Conservation (phyloP, 768 basidiomycete genomes). For the Pulveroboletus sp. region DNA sequence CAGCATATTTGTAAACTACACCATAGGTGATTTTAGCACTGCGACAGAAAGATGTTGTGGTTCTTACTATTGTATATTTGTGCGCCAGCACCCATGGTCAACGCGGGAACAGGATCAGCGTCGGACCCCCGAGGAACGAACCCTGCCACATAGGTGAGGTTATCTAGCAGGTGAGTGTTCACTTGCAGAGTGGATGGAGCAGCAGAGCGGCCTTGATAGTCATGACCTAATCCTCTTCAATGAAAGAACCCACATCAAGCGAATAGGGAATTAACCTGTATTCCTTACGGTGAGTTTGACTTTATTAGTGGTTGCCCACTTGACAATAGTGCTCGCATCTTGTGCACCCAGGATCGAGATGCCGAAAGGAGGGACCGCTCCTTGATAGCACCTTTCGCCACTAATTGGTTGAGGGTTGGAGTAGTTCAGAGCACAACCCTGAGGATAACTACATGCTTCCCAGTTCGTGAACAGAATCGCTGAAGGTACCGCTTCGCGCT, state of each 20-base stretch:
- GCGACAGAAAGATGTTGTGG: neutral
- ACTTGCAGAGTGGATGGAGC: constrained; percentile 24
- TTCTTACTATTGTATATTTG: constrained; percentile 12
- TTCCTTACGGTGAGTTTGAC: constrained; percentile 22
- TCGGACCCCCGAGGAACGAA: constrained; percentile 19
- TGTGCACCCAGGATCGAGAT: constrained; percentile 13
- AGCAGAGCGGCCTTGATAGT: constrained; percentile 20
- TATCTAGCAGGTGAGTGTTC: constrained; percentile 14
- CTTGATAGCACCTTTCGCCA: constrained; percentile 13
- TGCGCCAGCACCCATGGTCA: constrained; percentile 18
- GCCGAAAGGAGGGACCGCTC: constrained; percentile 20
- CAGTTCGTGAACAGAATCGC: constrained; percentile 23
- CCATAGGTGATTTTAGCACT: neutral
- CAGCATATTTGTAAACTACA: constrained; percentile 17
- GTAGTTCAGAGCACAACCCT: constrained; percentile 19
- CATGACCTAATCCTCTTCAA: constrained; percentile 13
- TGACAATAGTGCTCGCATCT: constrained; percentile 18
- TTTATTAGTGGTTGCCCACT: constrained; percentile 17
- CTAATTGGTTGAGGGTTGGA: constrained; percentile 14
- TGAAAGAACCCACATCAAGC: neutral
- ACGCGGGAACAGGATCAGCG: constrained; percentile 11
- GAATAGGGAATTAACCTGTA: constrained; percentile 11
- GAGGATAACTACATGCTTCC: constrained; percentile 16
- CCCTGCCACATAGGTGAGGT: constrained; percentile 10
- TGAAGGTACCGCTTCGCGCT: constrained; percentile 18